These are phyloP conservation scores for Heritiera littoralis DNA, from an alignment of 345 rosid species.

Conservation along the genomic window DNA sequence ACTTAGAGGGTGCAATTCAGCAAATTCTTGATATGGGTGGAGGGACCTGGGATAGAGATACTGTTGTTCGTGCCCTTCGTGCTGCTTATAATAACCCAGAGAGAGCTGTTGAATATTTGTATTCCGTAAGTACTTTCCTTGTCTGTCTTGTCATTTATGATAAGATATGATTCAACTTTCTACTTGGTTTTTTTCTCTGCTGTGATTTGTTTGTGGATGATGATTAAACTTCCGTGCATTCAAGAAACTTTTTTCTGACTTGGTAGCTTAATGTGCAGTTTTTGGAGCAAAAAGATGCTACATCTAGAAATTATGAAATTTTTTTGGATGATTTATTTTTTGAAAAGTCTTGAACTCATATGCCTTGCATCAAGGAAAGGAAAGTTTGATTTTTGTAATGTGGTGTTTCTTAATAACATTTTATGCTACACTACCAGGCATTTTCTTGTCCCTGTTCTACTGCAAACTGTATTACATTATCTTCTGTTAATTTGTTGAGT, in stretches of 20 bases:
- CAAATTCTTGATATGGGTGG: conserved; percentile 98
- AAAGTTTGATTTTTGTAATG: neutral
- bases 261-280: neutral
- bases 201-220: neutral
- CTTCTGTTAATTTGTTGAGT: neutral
- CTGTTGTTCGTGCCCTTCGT: conserved; percentile 83
- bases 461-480: neutral
- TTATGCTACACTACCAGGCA: neutral
- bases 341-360: neutral
- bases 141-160: neutral
- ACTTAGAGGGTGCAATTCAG: conserved; percentile 77
- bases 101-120: conserved; percentile 97
- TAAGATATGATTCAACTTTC: neutral
- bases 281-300: neutral
- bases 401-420: neutral
- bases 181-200: neutral
- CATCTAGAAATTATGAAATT: neutral
- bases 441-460: neutral
- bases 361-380: neutral
- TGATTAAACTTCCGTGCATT: neutral
- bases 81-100: conserved; percentile 95
- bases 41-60: conserved; percentile 88
- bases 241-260: neutral
- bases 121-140: conserved; percentile 54
- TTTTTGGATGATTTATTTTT: neutral